phyloP scores from a whole-genome alignment of 345 rosid genomes.

The Brassica rapa region DNA sequence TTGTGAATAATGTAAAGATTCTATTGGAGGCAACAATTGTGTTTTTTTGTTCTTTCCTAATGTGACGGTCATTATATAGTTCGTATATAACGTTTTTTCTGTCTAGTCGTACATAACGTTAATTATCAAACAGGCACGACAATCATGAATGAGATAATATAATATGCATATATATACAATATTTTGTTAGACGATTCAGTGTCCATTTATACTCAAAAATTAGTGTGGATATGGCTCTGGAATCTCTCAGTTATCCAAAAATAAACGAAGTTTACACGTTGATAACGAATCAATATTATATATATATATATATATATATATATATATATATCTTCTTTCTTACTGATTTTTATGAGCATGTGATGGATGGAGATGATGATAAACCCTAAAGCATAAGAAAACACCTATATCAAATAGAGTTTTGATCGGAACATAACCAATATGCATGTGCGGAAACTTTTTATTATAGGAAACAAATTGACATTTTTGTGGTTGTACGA shows the following conservation, averaged over 20 bases:
- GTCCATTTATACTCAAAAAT: not conserved
- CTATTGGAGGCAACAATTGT: not conserved
- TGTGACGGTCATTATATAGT: not conserved
- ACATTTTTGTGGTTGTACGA: not conserved
- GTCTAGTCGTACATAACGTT: not conserved
- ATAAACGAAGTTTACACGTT: not conserved
- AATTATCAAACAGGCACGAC: not conserved
- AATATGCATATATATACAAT: not conserved
- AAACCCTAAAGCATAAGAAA: constrained; percentile 1
- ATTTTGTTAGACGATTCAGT: not conserved
- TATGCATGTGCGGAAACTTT: constrained; percentile 20
- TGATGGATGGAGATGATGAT: not conserved
- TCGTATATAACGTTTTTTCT: not conserved
- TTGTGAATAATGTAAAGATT: constrained; percentile 6
- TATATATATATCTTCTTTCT: not conserved
- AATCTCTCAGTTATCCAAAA: not conserved
- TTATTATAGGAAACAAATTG: constrained; percentile 12
- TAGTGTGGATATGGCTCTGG: not conserved
- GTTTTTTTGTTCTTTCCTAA: not conserved
- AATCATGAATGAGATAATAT: not conserved
- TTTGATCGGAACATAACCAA: constrained; percentile 1
- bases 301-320: not conserved
- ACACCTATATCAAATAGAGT: not conserved
- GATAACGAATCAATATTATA: not conserved
- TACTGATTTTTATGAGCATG: constrained; percentile 7